Evolutionary conservation across 176 grass and related monocot species (phyloP).

Genomic region (Puya raimondii): DNA sequence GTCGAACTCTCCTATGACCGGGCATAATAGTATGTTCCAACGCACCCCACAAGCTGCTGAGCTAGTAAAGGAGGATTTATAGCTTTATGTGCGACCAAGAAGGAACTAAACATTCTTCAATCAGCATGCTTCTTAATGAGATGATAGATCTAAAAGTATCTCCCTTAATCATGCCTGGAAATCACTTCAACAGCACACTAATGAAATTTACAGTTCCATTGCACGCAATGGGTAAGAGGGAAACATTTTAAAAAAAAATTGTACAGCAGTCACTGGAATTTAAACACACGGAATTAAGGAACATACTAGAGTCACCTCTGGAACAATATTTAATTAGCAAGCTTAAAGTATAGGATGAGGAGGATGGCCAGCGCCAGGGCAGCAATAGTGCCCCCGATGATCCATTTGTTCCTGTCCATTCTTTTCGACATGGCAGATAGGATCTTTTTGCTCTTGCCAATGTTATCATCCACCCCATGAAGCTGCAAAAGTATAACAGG

Average conservation of each 20-base stretch:
- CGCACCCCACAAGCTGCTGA: too few relatives aligned
- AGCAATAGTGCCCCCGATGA: slow-evolving; percentile 57
- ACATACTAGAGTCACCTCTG: neutral
- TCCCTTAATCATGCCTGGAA: too few relatives aligned
- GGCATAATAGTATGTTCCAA: too few relatives aligned
- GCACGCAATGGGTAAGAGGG: neutral
- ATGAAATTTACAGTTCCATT: too few relatives aligned
- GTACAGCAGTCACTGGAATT: slow-evolving; percentile 16
- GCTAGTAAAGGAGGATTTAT: too few relatives aligned
- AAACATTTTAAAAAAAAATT: neutral
- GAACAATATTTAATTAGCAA: slow-evolving; percentile 24
- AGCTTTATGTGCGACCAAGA: too few relatives aligned
- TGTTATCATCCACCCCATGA: slow-evolving; percentile 84
- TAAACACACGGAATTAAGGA: slow-evolving; percentile 34
- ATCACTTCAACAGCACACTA: too few relatives aligned
- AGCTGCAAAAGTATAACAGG: slow-evolving; percentile 28
- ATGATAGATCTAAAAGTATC: too few relatives aligned
- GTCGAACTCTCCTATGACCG: too few relatives aligned
- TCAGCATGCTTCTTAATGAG: too few relatives aligned
- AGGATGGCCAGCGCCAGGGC: slow-evolving; percentile 66
- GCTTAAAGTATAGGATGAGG: slow-evolving; percentile 80
- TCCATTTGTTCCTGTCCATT: slow-evolving; percentile 97
- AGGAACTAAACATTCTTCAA: too few relatives aligned
- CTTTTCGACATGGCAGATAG: slow-evolving; percentile 78
- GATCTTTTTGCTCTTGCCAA: slow-evolving; percentile 94